Percentiles rank a stretch among this genome's conserved stretches.
Evolutionary conservation across 495 filamentous ascomycete species (phyloP).

Genomic region (Bombardia bombarda): DNA sequence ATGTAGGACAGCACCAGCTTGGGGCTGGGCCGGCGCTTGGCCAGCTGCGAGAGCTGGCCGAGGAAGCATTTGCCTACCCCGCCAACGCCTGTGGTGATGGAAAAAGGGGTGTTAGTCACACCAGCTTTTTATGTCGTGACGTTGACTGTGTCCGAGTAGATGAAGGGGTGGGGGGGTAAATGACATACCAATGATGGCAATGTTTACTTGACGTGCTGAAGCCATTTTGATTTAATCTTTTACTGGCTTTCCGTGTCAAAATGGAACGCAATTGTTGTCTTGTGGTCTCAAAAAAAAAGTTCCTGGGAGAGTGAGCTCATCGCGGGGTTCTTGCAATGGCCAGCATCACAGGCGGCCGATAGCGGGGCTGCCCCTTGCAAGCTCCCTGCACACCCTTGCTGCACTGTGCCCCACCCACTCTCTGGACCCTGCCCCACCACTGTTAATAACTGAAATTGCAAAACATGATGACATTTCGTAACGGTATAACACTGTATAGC

Average conservation of each 20-base stretch:
- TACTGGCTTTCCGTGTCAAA: neutral
- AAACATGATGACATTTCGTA: too few species aligned
- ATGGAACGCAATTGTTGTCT: neutral
- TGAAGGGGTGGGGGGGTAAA: neutral
- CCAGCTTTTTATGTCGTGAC: neutral
- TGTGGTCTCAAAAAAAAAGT: neutral
- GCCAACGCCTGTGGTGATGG: slow-evolving; percentile 60
- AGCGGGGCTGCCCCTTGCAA: neutral
- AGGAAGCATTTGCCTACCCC: slow-evolving; percentile 92
- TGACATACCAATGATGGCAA: slow-evolving; percentile 24
- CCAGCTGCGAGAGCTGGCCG: slow-evolving; percentile 57
- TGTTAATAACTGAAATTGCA: too few species aligned
- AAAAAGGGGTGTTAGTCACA: neutral
- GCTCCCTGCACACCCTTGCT: too few species aligned
- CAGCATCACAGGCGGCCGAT: neutral
- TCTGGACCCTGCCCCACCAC: too few species aligned
- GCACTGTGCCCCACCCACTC: too few species aligned
- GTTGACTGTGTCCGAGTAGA: neutral
- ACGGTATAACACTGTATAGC: too few species aligned
- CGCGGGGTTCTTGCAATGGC: neutral
- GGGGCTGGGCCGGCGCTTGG: slow-evolving; percentile 43
- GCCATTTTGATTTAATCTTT: slow-evolving; percentile 14
- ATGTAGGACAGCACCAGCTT: slow-evolving; percentile 70
- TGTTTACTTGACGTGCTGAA: slow-evolving; percentile 20
- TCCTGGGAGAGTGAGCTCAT: neutral